phyloP scores from a whole-genome alignment of 2,329 filamentous ascomycete genomes.

The Nemania sp. region DNA sequence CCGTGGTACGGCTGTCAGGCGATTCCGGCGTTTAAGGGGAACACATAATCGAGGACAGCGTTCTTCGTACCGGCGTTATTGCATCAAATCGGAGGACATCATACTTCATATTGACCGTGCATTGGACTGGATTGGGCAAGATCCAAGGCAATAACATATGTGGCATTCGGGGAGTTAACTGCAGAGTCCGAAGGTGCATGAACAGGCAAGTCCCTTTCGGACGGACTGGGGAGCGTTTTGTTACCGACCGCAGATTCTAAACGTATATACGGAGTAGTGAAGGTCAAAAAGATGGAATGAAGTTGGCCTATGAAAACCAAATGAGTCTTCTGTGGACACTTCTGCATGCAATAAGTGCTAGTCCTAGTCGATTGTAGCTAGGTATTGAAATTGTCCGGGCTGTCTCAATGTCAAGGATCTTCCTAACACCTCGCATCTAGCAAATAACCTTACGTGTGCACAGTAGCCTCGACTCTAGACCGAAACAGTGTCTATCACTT shows the following conservation, averaged over 20 bases:
- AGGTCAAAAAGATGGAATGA: not conserved
- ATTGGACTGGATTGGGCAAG: not conserved
- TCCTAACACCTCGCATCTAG: not conserved
- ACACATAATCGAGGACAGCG: not conserved
- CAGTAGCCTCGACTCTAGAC: no score
- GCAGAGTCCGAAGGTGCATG: not conserved
- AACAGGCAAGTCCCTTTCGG: no score
- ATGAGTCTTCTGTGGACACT: no score
- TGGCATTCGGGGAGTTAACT: not conserved
- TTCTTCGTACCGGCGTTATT: not conserved
- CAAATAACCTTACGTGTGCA: no score
- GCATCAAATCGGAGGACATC: slow-evolving; percentile 6
- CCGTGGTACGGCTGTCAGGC: not conserved
- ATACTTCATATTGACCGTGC: slow-evolving; percentile 6
- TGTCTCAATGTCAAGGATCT: no score
- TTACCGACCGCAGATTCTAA: not conserved
- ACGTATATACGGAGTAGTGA: slow-evolving; percentile 4
- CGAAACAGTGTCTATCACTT: no score
- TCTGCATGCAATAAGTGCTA: no score
- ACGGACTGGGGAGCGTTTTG: no score
- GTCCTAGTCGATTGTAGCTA: no score
- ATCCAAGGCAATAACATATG: not conserved
- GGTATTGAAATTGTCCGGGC: no score
- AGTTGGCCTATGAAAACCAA: not conserved
- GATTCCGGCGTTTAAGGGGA: slow-evolving; percentile 17